A percentile compares a stretch with the other conserved stretches of the same genome.
Evolutionary conservation across 225 moss, liverwort and hornwort genomes (phyloP).

Genomic region (Pleurozium schreberi): DNA sequence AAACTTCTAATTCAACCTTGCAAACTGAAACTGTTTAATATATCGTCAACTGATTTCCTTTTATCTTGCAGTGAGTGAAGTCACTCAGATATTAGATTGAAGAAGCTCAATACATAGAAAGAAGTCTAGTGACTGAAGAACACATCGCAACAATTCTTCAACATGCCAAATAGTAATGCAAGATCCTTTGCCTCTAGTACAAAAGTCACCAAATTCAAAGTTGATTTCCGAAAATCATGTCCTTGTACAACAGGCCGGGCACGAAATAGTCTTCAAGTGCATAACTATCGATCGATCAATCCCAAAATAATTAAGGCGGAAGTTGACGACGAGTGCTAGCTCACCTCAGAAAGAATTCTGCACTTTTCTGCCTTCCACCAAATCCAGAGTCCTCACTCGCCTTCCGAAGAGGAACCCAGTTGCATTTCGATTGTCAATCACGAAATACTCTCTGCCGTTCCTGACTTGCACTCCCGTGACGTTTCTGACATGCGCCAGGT

Average conservation of each 20-base stretch:
- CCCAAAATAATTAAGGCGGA: neutral
- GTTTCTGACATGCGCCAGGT: slow-evolving; percentile 1
- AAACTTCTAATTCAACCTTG: too few species aligned
- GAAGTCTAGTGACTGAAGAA: neutral
- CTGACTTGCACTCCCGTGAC: neutral
- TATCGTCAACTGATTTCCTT: neutral
- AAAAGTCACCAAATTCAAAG: neutral
- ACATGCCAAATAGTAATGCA: neutral
- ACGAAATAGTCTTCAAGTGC: neutral
- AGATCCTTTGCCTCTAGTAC: neutral
- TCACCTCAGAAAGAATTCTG: slow-evolving; percentile 12
- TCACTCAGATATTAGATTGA: neutral
- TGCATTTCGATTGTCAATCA: slow-evolving; percentile 5
- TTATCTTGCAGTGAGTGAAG: neutral
- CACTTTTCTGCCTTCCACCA: slow-evolving; percentile 27
- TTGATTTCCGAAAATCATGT: neutral
- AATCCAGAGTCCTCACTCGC: slow-evolving; percentile 16
- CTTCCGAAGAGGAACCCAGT: slow-evolving; percentile 1
- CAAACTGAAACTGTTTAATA: neutral
- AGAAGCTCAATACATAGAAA: neutral
- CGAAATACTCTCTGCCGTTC: slow-evolving; percentile 16
- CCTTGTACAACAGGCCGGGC: too few species aligned
- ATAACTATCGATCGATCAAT: neutral
- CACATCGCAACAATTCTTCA: neutral
- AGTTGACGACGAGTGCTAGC: neutral